Evolutionary conservation across 1,284 basidiomycete genomes (phyloP).

Genomic region (Ceratobasidium sp.): DNA sequence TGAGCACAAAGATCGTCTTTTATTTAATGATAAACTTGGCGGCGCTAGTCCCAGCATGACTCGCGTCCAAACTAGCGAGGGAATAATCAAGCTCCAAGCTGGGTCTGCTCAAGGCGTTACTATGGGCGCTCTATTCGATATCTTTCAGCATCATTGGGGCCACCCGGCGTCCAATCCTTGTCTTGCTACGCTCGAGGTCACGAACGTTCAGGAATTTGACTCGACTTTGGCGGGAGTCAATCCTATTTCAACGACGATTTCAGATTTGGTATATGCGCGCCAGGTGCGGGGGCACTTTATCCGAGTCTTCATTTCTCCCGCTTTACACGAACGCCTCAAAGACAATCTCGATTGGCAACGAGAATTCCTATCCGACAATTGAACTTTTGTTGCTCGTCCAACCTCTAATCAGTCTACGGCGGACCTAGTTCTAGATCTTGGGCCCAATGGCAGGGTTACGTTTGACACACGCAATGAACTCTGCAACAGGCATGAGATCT

Average conservation of each 20-base stretch:
- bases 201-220: neutral
- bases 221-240: neutral
- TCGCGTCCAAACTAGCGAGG: constrained; percentile 53
- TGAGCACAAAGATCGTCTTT: constrained; percentile 58
- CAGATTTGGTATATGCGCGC: neutral
- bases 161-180: neutral
- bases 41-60: constrained; percentile 61
- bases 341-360: neutral
- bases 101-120: constrained; percentile 69
- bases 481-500: neutral
- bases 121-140: constrained; percentile 66
- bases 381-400: neutral
- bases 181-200: neutral
- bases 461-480: constrained; percentile 17
- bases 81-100: constrained; percentile 59
- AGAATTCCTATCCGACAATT: neutral
- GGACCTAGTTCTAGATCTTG: neutral
- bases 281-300: neutral
- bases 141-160: constrained; percentile 66
- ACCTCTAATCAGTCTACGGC: neutral
- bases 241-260: neutral
- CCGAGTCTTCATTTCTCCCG: neutral
- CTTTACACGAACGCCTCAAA: neutral
- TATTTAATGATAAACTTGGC: constrained; percentile 68
- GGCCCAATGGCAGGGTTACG: neutral